phyloP scores from a whole-genome alignment of 768 basidiomycete genomes.

The Lactarius hatsudake region DNA sequence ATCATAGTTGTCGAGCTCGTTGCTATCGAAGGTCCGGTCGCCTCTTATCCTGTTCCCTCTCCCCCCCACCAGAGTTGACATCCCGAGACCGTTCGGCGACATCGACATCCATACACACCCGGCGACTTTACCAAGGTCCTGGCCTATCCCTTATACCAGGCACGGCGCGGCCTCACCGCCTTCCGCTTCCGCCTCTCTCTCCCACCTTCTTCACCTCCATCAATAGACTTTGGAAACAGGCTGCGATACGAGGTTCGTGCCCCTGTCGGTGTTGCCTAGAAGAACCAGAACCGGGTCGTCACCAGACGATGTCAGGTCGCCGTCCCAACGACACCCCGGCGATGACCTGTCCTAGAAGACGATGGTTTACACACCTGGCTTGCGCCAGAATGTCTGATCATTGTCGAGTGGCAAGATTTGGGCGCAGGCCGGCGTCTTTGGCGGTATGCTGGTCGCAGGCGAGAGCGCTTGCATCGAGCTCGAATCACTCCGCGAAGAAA shows the following conservation, averaged over 20 bases:
- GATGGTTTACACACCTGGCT: slow-evolving; percentile 35
- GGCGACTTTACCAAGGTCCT: slow-evolving; percentile 75
- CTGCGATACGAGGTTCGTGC: slow-evolving; percentile 51
- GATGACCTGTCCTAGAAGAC: slow-evolving; percentile 25
- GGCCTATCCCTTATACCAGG: slow-evolving; percentile 74
- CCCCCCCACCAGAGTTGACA: slow-evolving; percentile 53
- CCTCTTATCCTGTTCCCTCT: too few species aligned
- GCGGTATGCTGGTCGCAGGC: slow-evolving; percentile 64
- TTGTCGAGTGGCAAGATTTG: slow-evolving; percentile 80
- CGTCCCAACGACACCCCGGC: slow-evolving; percentile 42
- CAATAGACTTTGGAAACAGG: slow-evolving; percentile 66
- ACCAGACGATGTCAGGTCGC: slow-evolving; percentile 58
- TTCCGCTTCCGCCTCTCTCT: slow-evolving; percentile 64
- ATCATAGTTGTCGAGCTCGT: slow-evolving; percentile 50
- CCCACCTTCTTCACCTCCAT: slow-evolving; percentile 62
- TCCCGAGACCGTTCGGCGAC: slow-evolving; percentile 80
- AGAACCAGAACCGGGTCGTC: slow-evolving; percentile 67
- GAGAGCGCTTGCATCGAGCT: slow-evolving; percentile 70
- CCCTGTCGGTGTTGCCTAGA: slow-evolving; percentile 70
- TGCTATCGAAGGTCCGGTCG: slow-evolving; percentile 75
- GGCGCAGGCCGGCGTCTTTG: slow-evolving; percentile 65
- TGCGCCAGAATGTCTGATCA: slow-evolving; percentile 56
- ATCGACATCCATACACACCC: slow-evolving; percentile 67
- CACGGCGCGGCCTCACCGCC: slow-evolving; percentile 53
- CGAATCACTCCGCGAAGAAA: slow-evolving; percentile 77